Base-by-base conservation (phyloP, 176 grass and related monocot species). In the Typha latifolia region DNA sequence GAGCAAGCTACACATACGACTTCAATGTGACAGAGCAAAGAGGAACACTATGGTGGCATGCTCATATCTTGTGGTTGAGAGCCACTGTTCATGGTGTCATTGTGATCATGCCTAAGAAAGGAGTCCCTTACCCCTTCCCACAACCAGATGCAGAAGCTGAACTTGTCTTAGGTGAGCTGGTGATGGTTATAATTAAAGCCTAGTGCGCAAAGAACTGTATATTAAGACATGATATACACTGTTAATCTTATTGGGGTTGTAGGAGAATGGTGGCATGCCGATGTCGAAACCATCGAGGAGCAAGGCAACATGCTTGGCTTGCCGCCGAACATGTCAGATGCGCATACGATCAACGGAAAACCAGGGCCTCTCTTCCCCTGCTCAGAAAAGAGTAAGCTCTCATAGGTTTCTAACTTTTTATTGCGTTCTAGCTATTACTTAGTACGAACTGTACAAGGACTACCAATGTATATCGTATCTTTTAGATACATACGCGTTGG, bases 41-140 rank as follows among this genome's bases (percentile, higher is more conserved):
- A 43, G 85, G 90, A 70, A 94, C 90, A 32, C 70, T 94, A 68
- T 94, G 90, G 90, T 94, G 90, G 90, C 90, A 94, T 78, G 85
- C 86, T 0, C 90, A 94, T 72, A 69, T 72, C 49, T 77, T 80
- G 55, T 71, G 70, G 32, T 71, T 86, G 3, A 80, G 86, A 74
- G 77, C 90, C 29, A 95, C 90, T 4, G 82, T 95, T 57, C 57
- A 95, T 51, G 90, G 90, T 2, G 78, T 86, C 2, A 64, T 95
- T 62, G 74, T 95, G 72, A 49, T 95, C 83, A 22, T 75, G 18
- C 90, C 90, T 0, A 73, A 15, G 12, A 32, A 15, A 14, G 80
- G 80, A 59, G 56, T 66, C 61, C 19, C 85, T 57, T 94, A 78
- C 11, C 90, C 90, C 21, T 94, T 94, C 74, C 79, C 82, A 2